Base-by-base conservation (phyloP, 306 rosid genomes). In the Castanopsis chinensis region DNA sequence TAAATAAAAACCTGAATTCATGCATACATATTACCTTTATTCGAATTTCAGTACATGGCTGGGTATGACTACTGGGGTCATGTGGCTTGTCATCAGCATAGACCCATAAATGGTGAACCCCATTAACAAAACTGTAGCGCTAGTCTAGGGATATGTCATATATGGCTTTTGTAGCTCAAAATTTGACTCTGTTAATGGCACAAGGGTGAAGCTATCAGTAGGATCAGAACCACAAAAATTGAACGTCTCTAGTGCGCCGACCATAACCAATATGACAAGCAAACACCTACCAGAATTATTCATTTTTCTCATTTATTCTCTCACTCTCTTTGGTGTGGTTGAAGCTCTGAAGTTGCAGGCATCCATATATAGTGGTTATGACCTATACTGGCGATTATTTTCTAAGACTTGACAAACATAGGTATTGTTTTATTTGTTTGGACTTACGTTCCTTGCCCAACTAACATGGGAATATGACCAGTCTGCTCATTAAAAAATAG, bases 81-180 rank as follows among this genome's bases (percentile, higher is more conserved):
- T 76, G 83, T 10, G 91, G 88, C 82, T 78, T 81, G 81, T 88
- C 91, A 75, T 88, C 64, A 12, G 88, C 85, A 76, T 85, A 85
- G 64, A 88, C 89, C 87, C 89, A 88, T 4, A 85, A 18, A 13
- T 65, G 23, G 61, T 75, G 81, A 21, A 88, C 81, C 17, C 89
- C 89, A 32, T 88, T 55, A 19, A n/a, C 68, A 19, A 14, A 81
- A 30, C 80, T 85, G 28, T 85, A 85, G 28, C 86, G 71, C 51
- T 83, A 58, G 1, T 81, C 79, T 0, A 85, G 59, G 14, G 89
- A 84, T 51, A 83, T 73, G 69, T 85, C 78, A 30, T 41, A 30
- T 41, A 82, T 75, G 92, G 90, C 20, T 82, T 86, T 20, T 86
- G 85, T 37, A 86, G 19, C 21, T 0, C 17, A 43, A 88, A 76